Conservation (phyloP, 345 rosid species). For the Syzygium jambos region DNA sequence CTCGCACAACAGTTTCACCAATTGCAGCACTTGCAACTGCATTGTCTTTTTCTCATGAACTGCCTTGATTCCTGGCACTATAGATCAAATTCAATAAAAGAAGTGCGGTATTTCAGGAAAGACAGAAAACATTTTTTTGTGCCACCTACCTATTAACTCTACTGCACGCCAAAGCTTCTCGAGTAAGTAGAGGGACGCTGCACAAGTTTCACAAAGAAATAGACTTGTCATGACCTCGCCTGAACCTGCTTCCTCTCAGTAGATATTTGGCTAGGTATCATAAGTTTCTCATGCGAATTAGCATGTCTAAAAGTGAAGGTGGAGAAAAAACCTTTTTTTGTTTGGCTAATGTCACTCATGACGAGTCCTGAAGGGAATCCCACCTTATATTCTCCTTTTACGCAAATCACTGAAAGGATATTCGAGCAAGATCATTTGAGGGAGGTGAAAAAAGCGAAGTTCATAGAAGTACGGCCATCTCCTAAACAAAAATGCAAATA, state of each 20-base stretch:
- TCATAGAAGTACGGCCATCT: neutral
- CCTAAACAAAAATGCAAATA: neutral
- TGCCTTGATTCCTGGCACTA: constrained; percentile 23
- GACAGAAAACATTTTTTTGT: neutral
- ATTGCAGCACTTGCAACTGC: constrained; percentile 18
- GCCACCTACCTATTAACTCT: neutral
- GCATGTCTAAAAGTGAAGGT: neutral
- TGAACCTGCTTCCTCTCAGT: neutral
- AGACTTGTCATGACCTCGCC: neutral
- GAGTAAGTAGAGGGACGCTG: neutral
- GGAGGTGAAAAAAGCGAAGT: neutral
- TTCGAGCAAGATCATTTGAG: neutral
- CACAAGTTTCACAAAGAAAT: neutral
- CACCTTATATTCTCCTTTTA: neutral
- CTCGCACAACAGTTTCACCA: constrained; percentile 23
- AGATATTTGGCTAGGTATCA: neutral
- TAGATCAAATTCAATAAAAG: neutral
- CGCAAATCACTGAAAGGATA: neutral
- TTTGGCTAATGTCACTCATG: neutral
- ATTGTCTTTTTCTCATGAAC: constrained; percentile 6
- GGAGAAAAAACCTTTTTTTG: neutral
- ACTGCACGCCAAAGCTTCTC: neutral
- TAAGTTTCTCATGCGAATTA: neutral
- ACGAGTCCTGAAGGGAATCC: neutral
- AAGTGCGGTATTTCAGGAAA: neutral